A percentile compares a stretch with the other conserved stretches of the same genome.
Evolutionary conservation across 1,284 basidiomycete species (phyloP).

Genomic region (Moesziomyces antarcticus): DNA sequence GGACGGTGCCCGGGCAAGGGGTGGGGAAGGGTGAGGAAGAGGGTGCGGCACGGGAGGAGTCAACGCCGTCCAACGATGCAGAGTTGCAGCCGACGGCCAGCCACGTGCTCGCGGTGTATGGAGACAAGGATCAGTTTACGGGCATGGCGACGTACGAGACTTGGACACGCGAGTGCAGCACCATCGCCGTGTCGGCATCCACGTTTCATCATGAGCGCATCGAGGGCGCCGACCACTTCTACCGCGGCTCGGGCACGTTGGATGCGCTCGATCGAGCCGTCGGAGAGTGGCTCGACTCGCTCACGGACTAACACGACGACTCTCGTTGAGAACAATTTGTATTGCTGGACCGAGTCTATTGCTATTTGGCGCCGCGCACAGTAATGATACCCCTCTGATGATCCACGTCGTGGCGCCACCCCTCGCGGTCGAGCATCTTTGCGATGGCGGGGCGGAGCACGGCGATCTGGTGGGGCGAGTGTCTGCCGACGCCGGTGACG

Average conservation of each 20-base stretch:
- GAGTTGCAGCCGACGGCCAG: slow-evolving; percentile 26
- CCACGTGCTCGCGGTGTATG: slow-evolving; percentile 39
- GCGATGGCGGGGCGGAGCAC: slow-evolving; percentile 66
- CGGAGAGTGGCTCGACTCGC: slow-evolving; percentile 24
- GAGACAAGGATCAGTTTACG: slow-evolving; percentile 49
- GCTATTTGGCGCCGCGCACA: slow-evolving; percentile 47
- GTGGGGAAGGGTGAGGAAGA: slow-evolving; percentile 4
- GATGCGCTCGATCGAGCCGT: slow-evolving; percentile 28
- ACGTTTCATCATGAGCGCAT: slow-evolving; percentile 36
- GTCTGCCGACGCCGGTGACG: slow-evolving; percentile 67
- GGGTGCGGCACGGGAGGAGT: slow-evolving; percentile 15
- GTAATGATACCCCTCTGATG: slow-evolving; percentile 38
- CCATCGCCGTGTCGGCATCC: slow-evolving; percentile 16
- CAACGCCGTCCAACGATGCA: slow-evolving; percentile 18
- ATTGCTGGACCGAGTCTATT: neutral
- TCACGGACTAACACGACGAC: slow-evolving; percentile 13
- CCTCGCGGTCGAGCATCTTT: slow-evolving; percentile 64
- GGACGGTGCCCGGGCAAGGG: neutral
- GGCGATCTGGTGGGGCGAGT: slow-evolving; percentile 64
- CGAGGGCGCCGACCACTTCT: slow-evolving; percentile 45
- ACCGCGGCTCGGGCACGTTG: slow-evolving; percentile 17
- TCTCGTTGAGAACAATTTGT: neutral
- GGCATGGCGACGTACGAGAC: slow-evolving; percentile 23
- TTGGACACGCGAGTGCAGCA: slow-evolving; percentile 23
- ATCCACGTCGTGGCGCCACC: slow-evolving; percentile 61